Evolutionary conservation across 2,329 filamentous ascomycete species (phyloP).

Genomic region (Bretziella fagacearum): DNA sequence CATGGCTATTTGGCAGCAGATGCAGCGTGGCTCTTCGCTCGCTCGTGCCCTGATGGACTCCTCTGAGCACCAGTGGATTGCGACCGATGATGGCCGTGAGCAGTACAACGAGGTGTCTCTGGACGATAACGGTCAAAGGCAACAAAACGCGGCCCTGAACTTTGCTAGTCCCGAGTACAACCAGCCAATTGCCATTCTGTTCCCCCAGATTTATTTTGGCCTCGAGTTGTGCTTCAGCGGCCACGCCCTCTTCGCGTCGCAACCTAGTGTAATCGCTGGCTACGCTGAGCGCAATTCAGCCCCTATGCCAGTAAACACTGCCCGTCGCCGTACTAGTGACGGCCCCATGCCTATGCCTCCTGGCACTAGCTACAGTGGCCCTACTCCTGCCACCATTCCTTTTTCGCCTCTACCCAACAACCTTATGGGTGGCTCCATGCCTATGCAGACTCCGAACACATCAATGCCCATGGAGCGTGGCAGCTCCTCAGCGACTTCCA

Average conservation of each 20-base stretch:
- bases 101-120: conserved; percentile 12
- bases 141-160: conserved; percentile 2
- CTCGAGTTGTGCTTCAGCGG: conserved; percentile 14
- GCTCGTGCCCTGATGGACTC: conserved; percentile 9
- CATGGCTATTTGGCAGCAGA: conserved; percentile 14
- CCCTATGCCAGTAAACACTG: conserved; percentile 2
- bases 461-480: conserved; percentile 7
- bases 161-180: conserved; percentile 8
- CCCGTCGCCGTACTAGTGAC: conserved; percentile 10
- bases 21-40: conserved; percentile 13
- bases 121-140: conserved; percentile 8
- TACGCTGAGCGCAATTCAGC: conserved; percentile 11
- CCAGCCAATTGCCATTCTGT: conserved; percentile 11
- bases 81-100: conserved; percentile 9
- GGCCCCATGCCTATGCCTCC: background rate
- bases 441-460: background rate
- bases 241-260: conserved; percentile 12
- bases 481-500: conserved; percentile 10
- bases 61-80: conserved; percentile 12
- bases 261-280: conserved; percentile 11
- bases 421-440: conserved; percentile 1
- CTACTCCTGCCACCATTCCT: background rate
- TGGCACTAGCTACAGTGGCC: background rate
- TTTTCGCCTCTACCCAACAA: background rate
- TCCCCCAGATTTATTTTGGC: conserved; percentile 14